Evolutionary conservation across 176 grass and related monocot genomes (phyloP).

Genomic region (Thinopyrum elongatum): DNA sequence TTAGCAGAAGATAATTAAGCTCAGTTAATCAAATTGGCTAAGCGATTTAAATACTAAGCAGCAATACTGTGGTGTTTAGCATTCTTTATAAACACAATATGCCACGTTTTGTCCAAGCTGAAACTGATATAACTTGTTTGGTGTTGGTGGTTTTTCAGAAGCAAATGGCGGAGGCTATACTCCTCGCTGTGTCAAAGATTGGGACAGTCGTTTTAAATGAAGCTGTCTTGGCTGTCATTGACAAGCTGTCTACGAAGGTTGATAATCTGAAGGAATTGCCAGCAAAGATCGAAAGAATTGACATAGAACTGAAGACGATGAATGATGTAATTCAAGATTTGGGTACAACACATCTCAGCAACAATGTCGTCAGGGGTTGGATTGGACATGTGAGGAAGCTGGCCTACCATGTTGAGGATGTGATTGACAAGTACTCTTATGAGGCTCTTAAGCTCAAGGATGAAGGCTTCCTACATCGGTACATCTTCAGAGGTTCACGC

Average conservation of each 20-base stretch:
- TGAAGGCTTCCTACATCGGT: background rate
- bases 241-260: background rate
- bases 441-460: background rate
- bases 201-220: background rate
- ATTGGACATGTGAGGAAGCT: constrained; percentile 24
- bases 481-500: constrained; percentile 3
- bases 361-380: constrained; percentile 20
- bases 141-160: background rate
- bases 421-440: constrained; percentile 40
- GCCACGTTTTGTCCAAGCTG: background rate
- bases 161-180: background rate
- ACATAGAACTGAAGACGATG: background rate
- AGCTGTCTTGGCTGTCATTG: background rate
- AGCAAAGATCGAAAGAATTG: background rate
- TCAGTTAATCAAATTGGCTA: too few species aligned
- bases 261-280: background rate
- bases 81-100: too few species aligned
- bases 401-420: constrained; percentile 39
- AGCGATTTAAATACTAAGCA: too few species aligned
- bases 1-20: too few species aligned
- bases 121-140: background rate
- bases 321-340: constrained; percentile 15
- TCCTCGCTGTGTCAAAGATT: background rate
- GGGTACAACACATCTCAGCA: background rate
- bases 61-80: too few species aligned